Evolutionary conservation across 2,329 filamentous ascomycete genomes (phyloP), one percentile per base, ranked within the genome.

Genomic region (Cercospora canescens): DNA sequence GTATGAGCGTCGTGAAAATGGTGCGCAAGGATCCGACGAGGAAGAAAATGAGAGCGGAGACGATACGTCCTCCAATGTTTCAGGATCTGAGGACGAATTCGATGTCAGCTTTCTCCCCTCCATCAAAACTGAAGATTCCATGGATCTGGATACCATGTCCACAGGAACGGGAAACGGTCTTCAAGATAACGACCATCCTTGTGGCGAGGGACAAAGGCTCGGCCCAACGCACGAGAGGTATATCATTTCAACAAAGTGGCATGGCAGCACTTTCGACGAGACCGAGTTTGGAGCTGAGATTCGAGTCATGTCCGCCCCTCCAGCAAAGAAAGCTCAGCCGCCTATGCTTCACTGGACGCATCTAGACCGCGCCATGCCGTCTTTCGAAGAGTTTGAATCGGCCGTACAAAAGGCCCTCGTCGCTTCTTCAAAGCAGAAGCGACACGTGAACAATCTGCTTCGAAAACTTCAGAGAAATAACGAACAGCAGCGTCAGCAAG

Each of bases 401-500:
- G 50, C 54, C 8, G 60, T 60, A 11, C 55, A 58, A 50, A 45
- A 34, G 28, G 35, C 26, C 9, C 14, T 60, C 6, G 24, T 32
- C 4, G 34, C 55, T 4, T 16, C 58, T 7, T 16, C 39, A 18
- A 54, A 58, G 34, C 52, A 62, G 12, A 67, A 60, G 54, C 57
- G 59, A 8, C 65, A 63, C 21, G 65, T 67, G 6, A 32, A 24
- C 5, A 48, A 65, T 7, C 14, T 69, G 59, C 65, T 69, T 18
- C 28, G 59, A 11, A 65, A 61, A 39, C 55, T 64, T 7, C 65
- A 65, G 30, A 61, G 62, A 18, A 57, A 67, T n/a, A 52, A 69
- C 16, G 65, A 69, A 54, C 64, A 63, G 55, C 67, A 67, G 30
- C 65, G 67, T 6, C 67, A 69, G 55, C 56, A 63, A 59, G 67